phyloP scores from a whole-genome alignment of 371 early-diverging fungal genomes.

The Mucor mucedo region DNA sequence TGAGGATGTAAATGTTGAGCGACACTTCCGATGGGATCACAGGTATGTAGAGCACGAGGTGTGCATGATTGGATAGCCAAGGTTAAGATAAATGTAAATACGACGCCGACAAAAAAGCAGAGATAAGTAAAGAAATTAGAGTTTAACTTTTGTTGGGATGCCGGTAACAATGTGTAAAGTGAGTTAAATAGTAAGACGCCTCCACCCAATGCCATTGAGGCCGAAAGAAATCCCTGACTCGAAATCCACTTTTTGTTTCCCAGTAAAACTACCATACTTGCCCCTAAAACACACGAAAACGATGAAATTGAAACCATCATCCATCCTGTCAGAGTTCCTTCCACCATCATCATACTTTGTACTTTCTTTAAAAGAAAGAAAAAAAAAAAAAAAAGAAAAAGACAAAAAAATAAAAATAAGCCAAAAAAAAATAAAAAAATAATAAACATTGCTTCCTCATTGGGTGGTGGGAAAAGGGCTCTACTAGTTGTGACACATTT shows the following conservation, averaged over 20 bases:
- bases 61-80: conserved; percentile 24
- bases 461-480: too few relatives aligned
- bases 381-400: conserved; percentile 9
- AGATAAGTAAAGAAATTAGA: conserved; percentile 15
- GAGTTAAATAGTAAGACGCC: conserved; percentile 36
- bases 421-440: background rate
- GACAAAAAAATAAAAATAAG: conserved; percentile 9
- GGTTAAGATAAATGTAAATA: conserved; percentile 20
- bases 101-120: conserved; percentile 31
- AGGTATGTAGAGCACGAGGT: conserved; percentile 34
- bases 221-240: conserved; percentile 27
- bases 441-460: too few relatives aligned
- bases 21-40: conserved; percentile 10
- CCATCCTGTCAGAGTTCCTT: conserved; percentile 27
- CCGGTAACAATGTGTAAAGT: conserved; percentile 33
- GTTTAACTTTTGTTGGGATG: conserved; percentile 25
- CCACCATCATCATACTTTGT: conserved; percentile 1
- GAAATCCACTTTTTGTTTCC: conserved; percentile 13
- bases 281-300: conserved; percentile 30
- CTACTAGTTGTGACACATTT: too few relatives aligned
- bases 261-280: conserved; percentile 28
- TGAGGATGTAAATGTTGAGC: conserved; percentile 1
- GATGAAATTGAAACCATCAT: conserved; percentile 30
- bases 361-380: background rate
- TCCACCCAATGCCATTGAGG: conserved; percentile 33